Percentiles rank a stretch among this genome's conserved stretches.
phyloP scores from a whole-genome alignment of 1,139 yeast genomes.

The Blastobotrys illinoisensis region DNA sequence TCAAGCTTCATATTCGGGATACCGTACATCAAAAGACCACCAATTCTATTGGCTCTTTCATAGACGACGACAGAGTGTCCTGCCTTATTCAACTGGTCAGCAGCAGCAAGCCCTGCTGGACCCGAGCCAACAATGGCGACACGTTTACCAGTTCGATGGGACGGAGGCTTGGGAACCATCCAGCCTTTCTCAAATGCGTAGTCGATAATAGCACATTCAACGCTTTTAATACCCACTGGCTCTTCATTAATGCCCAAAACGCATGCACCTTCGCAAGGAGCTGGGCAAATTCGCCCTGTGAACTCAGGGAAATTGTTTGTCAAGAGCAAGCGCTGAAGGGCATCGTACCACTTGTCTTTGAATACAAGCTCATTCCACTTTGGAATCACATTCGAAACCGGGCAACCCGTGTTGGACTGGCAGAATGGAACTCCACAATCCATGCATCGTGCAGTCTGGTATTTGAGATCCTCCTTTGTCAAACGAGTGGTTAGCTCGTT shows the following conservation, averaged over 20 bases:
- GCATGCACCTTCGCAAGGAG: slow-evolving; percentile 99
- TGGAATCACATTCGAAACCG: slow-evolving; percentile 93
- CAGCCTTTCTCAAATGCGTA: slow-evolving; percentile 95
- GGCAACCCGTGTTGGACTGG: slow-evolving; percentile 97
- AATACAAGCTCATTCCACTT: slow-evolving; percentile 96
- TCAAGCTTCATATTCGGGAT: slow-evolving; percentile 99
- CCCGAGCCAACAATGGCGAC: slow-evolving; percentile 94
- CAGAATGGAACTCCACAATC: slow-evolving; percentile 99
- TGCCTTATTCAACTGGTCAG: slow-evolving; percentile 94
- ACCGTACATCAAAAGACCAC: slow-evolving; percentile 98
- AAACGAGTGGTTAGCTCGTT: slow-evolving; percentile 80
- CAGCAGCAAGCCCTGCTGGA: slow-evolving; percentile 94
- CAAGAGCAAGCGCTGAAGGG: slow-evolving; percentile 85
- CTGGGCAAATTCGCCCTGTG: slow-evolving; percentile 97
- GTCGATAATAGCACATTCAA: slow-evolving; percentile 94
- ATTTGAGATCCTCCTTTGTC: slow-evolving; percentile 76
- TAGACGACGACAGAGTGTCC: slow-evolving; percentile 89
- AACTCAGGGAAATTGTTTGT: slow-evolving; percentile 98
- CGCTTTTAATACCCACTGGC: slow-evolving; percentile 94
- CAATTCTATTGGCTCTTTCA: slow-evolving; percentile 92
- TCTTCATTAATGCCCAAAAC: slow-evolving; percentile 90
- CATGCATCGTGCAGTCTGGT: slow-evolving; percentile 99
- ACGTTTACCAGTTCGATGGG: slow-evolving; percentile 71
- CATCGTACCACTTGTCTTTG: slow-evolving; percentile 93
- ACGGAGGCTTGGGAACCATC: slow-evolving; percentile 83